Evolutionary conservation across 768 basidiomycete species (phyloP).

Genomic region (Hericium erinaceus): DNA sequence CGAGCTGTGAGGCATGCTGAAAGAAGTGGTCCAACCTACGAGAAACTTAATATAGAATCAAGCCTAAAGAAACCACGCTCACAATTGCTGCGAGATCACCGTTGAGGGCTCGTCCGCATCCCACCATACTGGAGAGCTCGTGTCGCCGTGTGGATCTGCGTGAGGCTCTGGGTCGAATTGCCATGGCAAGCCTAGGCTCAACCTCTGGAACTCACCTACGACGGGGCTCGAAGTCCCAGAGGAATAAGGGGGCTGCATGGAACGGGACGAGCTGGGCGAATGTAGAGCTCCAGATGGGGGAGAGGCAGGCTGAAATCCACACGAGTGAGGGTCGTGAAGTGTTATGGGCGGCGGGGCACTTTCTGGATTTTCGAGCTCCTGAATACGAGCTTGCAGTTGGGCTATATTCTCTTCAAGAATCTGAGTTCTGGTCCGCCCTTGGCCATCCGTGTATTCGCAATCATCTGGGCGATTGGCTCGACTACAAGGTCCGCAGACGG

Average conservation of each 20-base stretch:
- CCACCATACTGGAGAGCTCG: conserved; percentile 4
- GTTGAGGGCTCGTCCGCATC: conserved; percentile 9
- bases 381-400: conserved; percentile 43
- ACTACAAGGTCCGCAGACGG: conserved; percentile 55
- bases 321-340: conserved; percentile 14
- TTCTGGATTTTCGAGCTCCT: conserved; percentile 14
- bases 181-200: background rate
- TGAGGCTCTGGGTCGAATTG: background rate
- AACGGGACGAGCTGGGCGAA: background rate
- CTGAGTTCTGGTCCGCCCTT: conserved; percentile 47
- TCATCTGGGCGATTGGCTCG: conserved; percentile 50
- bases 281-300: background rate
- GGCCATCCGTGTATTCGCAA: conserved; percentile 64
- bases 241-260: background rate
- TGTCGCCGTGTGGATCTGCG: background rate
- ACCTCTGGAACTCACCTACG: background rate
- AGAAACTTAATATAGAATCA: background rate
- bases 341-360: conserved; percentile 3
- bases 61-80: background rate
- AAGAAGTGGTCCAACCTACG: conserved; percentile 51
- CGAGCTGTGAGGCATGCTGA: conserved; percentile 47
- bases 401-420: conserved; percentile 50
- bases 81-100: conserved; percentile 9
- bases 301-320: background rate
- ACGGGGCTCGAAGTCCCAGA: conserved; percentile 9